These are phyloP conservation scores for Scutellaria minor DNA, from an alignment of 257 asterid species.

Conservation along the genomic window DNA sequence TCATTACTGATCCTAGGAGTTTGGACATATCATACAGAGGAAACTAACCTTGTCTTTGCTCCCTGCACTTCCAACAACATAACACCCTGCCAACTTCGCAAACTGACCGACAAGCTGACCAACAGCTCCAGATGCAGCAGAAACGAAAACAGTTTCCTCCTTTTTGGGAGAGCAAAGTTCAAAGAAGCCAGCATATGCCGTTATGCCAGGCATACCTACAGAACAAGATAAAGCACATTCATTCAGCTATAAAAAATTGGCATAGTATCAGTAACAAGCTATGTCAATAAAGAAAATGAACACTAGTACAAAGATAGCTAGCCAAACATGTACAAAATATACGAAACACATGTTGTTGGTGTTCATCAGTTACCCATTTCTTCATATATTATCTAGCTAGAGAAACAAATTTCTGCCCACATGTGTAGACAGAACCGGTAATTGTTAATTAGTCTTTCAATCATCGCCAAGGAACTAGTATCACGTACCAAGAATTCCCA, in stretches of 20 bases:
- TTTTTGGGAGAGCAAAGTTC: constrained; percentile 47
- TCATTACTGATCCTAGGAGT: no score
- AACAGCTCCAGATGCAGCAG: constrained; percentile 36
- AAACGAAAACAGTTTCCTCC: constrained; percentile 42
- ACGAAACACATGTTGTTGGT: not conserved
- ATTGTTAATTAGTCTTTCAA: not conserved
- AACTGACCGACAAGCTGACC: constrained; percentile 36
- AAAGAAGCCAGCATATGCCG: constrained; percentile 46
- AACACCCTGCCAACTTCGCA: constrained; percentile 52
- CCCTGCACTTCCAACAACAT: constrained; percentile 61
- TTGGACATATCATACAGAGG: not conserved
- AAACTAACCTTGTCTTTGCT: constrained; percentile 49
- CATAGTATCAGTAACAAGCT: not conserved
- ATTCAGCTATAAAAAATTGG: not conserved
- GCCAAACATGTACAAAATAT: no score
- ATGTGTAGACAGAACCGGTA: not conserved
- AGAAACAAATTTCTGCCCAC: not conserved
- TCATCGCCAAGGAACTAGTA: not conserved
- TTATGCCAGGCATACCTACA: constrained; percentile 58
- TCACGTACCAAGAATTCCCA: constrained; percentile 28
- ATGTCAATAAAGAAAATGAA: not conserved
- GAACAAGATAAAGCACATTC: not conserved
- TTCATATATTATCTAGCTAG: not conserved
- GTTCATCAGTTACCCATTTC: not conserved
- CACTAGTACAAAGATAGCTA: not conserved